These are phyloP conservation scores for Microbotryum lychnidis-dioicae DNA, from an alignment of 1,284 basidiomycete species.

Conservation along the genomic window DNA sequence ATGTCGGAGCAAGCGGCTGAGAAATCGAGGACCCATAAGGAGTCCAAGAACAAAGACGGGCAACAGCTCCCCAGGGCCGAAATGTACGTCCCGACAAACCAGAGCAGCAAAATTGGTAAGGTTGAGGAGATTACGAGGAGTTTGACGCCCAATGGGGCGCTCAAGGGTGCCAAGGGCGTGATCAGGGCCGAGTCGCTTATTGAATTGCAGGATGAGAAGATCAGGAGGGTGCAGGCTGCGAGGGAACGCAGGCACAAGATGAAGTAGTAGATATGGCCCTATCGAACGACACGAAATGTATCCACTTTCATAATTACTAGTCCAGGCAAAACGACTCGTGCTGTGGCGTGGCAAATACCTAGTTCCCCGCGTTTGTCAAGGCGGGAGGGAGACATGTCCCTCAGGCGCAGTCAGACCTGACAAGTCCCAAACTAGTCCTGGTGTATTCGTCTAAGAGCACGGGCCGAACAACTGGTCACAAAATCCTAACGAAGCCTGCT, in stretches of 20 bases:
- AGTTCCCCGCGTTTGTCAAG: too few species aligned
- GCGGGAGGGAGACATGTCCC: too few species aligned
- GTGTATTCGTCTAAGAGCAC: too few species aligned
- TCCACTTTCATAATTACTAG: not conserved
- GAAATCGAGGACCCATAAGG: slow-evolving; percentile 10
- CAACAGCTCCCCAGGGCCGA: not conserved
- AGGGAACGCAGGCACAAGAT: not conserved
- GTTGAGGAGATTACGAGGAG: not conserved
- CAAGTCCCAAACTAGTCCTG: too few species aligned
- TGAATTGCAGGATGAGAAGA: slow-evolving; percentile 1
- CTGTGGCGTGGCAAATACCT: too few species aligned
- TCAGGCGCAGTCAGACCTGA: too few species aligned
- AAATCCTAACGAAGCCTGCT: too few species aligned
- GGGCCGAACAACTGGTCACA: too few species aligned
- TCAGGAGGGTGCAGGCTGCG: not conserved
- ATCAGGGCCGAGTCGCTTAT: not conserved
- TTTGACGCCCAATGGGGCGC: not conserved
- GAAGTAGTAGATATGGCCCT: not conserved
- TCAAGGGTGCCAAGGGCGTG: not conserved
- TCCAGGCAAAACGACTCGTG: too few species aligned
- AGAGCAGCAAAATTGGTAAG: not conserved
- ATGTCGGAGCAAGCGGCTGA: slow-evolving; percentile 18
- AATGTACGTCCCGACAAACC: not conserved
- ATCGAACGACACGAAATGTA: not conserved
- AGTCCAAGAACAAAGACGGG: slow-evolving; percentile 1